These are phyloP conservation scores for Beauveria caledonica DNA, from an alignment of 2,329 filamentous ascomycete genomes.

Conservation along the genomic window DNA sequence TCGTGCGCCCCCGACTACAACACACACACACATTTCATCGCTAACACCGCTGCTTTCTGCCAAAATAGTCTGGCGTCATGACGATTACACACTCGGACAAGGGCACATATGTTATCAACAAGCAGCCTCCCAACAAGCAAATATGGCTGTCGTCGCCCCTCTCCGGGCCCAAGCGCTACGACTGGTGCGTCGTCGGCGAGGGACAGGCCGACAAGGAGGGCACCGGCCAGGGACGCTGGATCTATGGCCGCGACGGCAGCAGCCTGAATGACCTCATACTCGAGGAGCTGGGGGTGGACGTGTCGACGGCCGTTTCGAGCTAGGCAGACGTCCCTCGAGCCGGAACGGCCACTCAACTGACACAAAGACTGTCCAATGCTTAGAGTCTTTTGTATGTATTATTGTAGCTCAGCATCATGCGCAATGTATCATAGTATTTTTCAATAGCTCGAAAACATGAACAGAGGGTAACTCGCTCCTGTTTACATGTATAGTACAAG, in stretches of 20 bases:
- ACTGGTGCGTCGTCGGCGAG: slow-evolving; percentile 73
- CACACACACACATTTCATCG: background rate
- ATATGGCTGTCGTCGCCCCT: slow-evolving; percentile 94
- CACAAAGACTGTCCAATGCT: background rate
- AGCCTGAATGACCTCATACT: slow-evolving; percentile 65
- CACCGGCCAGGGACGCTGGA: slow-evolving; percentile 66
- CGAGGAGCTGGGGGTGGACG: slow-evolving; percentile 65
- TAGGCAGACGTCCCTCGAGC: slow-evolving; percentile 13
- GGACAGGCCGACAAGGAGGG: slow-evolving; percentile 69
- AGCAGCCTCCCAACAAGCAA: slow-evolving; percentile 94
- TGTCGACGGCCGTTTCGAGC: slow-evolving; percentile 28
- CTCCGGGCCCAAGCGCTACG: slow-evolving; percentile 87
- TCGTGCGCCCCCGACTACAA: too few species aligned
- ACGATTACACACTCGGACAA: slow-evolving; percentile 60
- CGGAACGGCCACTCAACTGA: background rate
- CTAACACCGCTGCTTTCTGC: slow-evolving; percentile 12
- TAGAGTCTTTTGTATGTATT: background rate
- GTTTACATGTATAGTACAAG: background rate
- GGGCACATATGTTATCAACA: slow-evolving; percentile 92
- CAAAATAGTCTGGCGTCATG: slow-evolving; percentile 69
- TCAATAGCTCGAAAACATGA: background rate
- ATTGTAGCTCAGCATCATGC: background rate
- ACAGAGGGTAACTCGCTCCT: background rate
- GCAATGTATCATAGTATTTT: background rate
- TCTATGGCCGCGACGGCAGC: slow-evolving; percentile 78